phyloP scores from a whole-genome alignment of 208 protist species.

The Endotrypanum monterogeii region DNA sequence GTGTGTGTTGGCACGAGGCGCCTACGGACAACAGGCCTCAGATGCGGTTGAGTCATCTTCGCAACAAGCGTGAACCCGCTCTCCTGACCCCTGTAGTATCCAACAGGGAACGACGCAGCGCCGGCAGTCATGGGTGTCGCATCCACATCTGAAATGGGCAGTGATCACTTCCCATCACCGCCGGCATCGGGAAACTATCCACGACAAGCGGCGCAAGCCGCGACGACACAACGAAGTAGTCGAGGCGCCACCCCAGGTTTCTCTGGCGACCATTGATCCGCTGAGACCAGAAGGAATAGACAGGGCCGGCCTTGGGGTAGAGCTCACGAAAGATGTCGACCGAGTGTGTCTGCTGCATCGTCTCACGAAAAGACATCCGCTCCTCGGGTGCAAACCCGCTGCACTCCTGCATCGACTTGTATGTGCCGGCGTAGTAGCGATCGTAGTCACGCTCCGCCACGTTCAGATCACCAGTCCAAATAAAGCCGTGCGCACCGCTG shows the following conservation, averaged over 20 bases:
- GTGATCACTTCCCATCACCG: constrained; percentile 87
- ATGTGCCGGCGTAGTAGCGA: constrained; percentile 85
- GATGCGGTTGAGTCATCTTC: not conserved
- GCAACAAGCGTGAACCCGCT: not conserved
- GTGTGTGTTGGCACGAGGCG: not conserved
- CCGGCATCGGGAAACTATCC: constrained; percentile 84
- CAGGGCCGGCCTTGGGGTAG: constrained; percentile 74
- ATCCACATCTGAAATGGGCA: constrained; percentile 89
- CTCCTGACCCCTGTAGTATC: constrained; percentile 10
- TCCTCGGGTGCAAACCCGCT: constrained; percentile 94
- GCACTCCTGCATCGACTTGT: constrained; percentile 90
- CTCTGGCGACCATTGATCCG: constrained; percentile 60
- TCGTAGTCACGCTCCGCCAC: constrained; percentile 94
- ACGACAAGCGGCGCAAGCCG: constrained; percentile 60
- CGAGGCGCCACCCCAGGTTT: constrained; percentile 90
- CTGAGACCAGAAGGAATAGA: constrained; percentile 91
- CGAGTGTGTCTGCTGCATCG: constrained; percentile 42
- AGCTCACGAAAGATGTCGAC: constrained; percentile 89
- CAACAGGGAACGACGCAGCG: constrained; percentile 32
- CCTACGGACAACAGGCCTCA: not conserved
- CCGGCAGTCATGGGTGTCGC: constrained; percentile 49
- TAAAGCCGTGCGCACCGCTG: constrained; percentile 44
- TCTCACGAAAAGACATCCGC: constrained; percentile 76
- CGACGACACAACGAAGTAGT: constrained; percentile 93
- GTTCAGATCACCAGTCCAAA: constrained; percentile 95